These are phyloP conservation scores for Setaria viridis DNA, from an alignment of 202 grass and related monocot genomes.

Conservation along the genomic window DNA sequence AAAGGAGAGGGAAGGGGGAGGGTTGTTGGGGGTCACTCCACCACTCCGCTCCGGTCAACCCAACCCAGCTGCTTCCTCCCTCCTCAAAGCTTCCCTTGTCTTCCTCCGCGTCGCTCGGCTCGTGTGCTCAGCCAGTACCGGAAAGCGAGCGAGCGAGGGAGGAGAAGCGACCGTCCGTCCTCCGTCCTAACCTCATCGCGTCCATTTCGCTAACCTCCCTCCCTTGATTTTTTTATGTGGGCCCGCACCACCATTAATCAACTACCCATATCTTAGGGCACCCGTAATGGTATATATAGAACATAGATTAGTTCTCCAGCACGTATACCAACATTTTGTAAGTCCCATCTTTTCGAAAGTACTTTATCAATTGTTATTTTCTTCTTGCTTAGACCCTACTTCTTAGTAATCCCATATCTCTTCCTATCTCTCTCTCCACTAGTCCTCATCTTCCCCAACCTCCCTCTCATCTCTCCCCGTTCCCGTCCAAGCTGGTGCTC, in stretches of 20 bases:
- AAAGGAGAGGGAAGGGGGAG: neutral
- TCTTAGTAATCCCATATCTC: too few relatives aligned
- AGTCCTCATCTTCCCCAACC: too few relatives aligned
- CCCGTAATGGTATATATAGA: too few relatives aligned
- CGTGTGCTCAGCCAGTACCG: neutral
- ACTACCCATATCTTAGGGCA: neutral
- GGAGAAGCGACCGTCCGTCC: neutral
- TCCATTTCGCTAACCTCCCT: constrained; percentile 19
- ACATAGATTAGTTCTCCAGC: too few relatives aligned
- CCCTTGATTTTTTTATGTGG: neutral
- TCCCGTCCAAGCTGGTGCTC: too few relatives aligned
- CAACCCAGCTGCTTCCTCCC: neutral
- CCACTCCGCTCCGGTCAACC: constrained; percentile 38
- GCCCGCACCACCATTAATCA: neutral
- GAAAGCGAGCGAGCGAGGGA: neutral
- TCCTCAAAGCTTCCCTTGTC: neutral
- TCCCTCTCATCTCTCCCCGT: too few relatives aligned
- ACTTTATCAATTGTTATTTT: too few relatives aligned
- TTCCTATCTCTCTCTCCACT: too few relatives aligned
- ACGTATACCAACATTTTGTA: too few relatives aligned
- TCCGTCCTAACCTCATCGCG: neutral
- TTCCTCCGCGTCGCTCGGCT: neutral
- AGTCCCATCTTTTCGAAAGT: too few relatives aligned
- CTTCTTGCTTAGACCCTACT: too few relatives aligned
- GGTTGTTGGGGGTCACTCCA: constrained; percentile 46